Base-by-base conservation (phyloP, 2,329 filamentous ascomycete species). In the Dactylellina sp. region DNA sequence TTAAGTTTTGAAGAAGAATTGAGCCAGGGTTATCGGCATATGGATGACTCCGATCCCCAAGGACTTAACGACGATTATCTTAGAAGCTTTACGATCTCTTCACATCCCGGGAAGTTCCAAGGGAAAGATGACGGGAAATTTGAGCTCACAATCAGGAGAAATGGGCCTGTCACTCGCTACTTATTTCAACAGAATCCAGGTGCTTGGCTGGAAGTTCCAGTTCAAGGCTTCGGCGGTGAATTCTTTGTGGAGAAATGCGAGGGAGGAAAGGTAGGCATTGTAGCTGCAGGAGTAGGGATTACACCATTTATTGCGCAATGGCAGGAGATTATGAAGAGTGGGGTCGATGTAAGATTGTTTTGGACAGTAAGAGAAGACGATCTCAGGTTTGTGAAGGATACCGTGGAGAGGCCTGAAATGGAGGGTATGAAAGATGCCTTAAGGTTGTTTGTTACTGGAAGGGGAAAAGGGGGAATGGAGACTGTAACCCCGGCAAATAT, bases 21-120 rank as follows among this genome's bases (percentile, higher is more conserved):
- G 0, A 87, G 90, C 75, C 80, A 84, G 9, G 92, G 92, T 0
- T 96, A 92, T 80, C 87, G 85, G 53, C 93, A 96, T 79, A 96
- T 96, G 92, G 84, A 88, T 1, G 89, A 96, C 75, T 87, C 90
- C 66, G 91, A 96, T 76, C 92, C 92, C 3, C 85, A 85, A 76
- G 91, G 88, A 77, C 80, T 96, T 14, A 97, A 96, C 77, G 92
- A 96, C 79, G 92, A 97, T 79, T 93, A 88, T 75, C 84, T 95
- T 2, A 84, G 92, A 25, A 96, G 92, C 0, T 96, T 96, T 78
- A 96, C 92, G 1, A 85, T 96, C 0, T 91, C 89, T 0, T 91
- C 86, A 1, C 81, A 83, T 0, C 86, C 88, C 71, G 57, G 80
- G 76, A 52, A 80, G 76, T 64, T 77, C 44, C 76, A 80, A 42